These are phyloP conservation scores for Oryza brachyantha DNA, from an alignment of 176 grass and related monocot species.

Conservation along the genomic window DNA sequence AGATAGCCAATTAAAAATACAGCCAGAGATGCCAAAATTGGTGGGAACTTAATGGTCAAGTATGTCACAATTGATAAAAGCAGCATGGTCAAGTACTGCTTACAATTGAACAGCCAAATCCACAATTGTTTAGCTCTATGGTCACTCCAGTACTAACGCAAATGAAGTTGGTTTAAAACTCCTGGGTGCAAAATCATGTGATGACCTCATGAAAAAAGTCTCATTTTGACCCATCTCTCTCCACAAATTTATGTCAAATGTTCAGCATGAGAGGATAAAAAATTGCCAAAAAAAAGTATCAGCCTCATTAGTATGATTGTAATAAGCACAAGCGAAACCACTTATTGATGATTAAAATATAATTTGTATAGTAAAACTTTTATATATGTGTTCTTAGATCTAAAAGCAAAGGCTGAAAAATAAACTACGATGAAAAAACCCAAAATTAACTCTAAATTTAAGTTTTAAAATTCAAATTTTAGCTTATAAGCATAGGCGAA, in stretches of 20 bases:
- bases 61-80: not conserved
- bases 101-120: slow-evolving; percentile 15
- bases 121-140: not conserved
- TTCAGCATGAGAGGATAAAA: no score
- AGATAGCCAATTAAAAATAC: slow-evolving; percentile 5
- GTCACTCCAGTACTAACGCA: not conserved
- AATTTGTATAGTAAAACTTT: no score
- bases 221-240: not conserved
- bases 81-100: not conserved
- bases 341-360: no score
- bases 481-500: no score
- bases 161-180: slow-evolving; percentile 7
- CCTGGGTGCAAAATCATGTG: not conserved
- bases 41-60: not conserved
- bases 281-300: no score
- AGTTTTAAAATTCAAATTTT: no score
- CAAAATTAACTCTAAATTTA: no score
- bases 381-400: no score
- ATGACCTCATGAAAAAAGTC: slow-evolving; percentile 1
- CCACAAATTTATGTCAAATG: not conserved
- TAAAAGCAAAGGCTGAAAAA: no score
- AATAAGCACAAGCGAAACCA: no score
- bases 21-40: not conserved
- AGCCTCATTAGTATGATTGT: no score
- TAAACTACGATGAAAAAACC: no score